These are phyloP conservation scores for Aspergillus pseudoglaucus DNA, from an alignment of 2,329 filamentous ascomycete species.

Conservation along the genomic window DNA sequence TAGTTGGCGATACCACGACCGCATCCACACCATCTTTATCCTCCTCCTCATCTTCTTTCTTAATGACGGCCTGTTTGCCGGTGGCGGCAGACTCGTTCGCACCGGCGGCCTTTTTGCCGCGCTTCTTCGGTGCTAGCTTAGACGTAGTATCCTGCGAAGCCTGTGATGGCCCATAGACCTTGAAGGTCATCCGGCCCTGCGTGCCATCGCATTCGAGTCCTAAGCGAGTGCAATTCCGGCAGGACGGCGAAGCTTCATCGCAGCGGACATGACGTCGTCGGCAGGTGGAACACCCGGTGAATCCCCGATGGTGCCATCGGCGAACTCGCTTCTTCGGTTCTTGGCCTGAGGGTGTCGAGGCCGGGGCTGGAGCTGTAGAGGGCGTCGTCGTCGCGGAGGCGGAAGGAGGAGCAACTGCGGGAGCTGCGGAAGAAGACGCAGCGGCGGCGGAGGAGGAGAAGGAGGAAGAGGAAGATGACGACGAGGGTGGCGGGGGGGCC, in stretches of 20 bases:
- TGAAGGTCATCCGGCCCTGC: constrained; percentile 33
- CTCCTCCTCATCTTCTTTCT: constrained; percentile 7
- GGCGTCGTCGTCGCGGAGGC: not conserved
- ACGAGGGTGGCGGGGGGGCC: constrained; percentile 9
- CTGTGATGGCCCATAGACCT: constrained; percentile 29
- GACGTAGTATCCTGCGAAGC: constrained; percentile 6
- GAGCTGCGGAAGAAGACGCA: constrained; percentile 5
- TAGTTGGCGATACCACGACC: constrained; percentile 22
- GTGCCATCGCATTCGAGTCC: constrained; percentile 27
- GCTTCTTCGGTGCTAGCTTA: constrained; percentile 10
- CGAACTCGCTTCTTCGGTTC: constrained; percentile 28
- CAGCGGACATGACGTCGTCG: constrained; percentile 35
- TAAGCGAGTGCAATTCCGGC: constrained; percentile 33
- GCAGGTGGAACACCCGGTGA: constrained; percentile 37
- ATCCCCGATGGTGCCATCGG: constrained; percentile 37
- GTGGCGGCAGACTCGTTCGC: constrained; percentile 4
- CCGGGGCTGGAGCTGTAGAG: not conserved
- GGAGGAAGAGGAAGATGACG: constrained; percentile 4
- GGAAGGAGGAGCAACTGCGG: constrained; percentile 5
- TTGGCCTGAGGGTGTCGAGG: constrained; percentile 1
- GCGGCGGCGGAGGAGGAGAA: not conserved
- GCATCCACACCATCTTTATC: constrained; percentile 11
- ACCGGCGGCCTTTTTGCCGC: constrained; percentile 11
- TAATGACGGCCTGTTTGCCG: not conserved
- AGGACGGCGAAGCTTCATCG: constrained; percentile 31